Evolutionary conservation across 352 stramenopile genomes (phyloP).

Genomic region (Salisapilia sapeloensis): DNA sequence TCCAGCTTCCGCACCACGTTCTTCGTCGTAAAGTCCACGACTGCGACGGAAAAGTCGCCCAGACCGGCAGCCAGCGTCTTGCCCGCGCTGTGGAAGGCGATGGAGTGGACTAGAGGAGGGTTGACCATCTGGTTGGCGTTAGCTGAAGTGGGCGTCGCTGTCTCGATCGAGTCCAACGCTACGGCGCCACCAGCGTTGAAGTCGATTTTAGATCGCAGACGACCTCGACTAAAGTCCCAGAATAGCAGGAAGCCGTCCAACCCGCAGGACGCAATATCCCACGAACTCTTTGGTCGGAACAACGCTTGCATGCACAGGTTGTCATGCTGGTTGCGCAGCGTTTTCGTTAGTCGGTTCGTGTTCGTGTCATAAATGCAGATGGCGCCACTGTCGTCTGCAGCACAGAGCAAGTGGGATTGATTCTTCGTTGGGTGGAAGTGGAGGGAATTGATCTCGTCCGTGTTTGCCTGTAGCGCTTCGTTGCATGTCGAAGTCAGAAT

Average conservation of each 20-base stretch:
- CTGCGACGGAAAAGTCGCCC: constrained; percentile 36
- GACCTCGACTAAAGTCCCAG: constrained; percentile 57
- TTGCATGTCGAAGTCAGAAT: constrained; percentile 33
- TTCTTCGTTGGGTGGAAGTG: constrained; percentile 24
- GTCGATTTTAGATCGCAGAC: constrained; percentile 51
- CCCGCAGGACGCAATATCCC: constrained; percentile 54
- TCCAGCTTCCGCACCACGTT: constrained; percentile 30
- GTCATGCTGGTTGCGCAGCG: constrained; percentile 34
- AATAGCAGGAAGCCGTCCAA: constrained; percentile 55
- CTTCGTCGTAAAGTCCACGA: constrained; percentile 42
- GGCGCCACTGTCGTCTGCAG: constrained; percentile 43
- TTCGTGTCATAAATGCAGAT: constrained; percentile 55
- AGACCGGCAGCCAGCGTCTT: constrained; percentile 47
- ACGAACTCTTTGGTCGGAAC: constrained; percentile 52
- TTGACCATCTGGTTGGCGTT: constrained; percentile 53
- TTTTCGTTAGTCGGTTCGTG: constrained; percentile 37
- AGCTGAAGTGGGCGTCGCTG: not conserved
- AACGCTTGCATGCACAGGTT: constrained; percentile 52
- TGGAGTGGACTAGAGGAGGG: constrained; percentile 45
- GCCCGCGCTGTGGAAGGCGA: constrained; percentile 43
- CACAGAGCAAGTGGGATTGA: constrained; percentile 32
- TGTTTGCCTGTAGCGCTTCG: constrained; percentile 36
- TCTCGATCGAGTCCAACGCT: constrained; percentile 15
- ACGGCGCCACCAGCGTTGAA: constrained; percentile 34
- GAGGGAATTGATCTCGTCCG: constrained; percentile 57